Conservation (phyloP, 805 yeast species). For the Candida mattraensis region DNA sequence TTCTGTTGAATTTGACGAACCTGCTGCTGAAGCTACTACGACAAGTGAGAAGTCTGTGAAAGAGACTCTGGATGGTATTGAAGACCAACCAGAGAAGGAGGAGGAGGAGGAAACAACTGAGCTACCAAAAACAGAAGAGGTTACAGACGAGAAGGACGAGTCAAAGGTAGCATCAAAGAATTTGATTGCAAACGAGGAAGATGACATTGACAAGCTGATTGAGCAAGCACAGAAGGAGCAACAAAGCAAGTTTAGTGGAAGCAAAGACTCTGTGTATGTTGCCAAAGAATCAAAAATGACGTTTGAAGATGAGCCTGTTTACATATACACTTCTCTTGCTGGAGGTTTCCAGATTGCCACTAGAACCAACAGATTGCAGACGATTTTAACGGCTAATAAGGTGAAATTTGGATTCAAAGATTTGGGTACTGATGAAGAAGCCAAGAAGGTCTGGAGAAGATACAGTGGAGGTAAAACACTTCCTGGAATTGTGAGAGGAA, state of each 20-base stretch:
- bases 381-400: slow-evolving; percentile 73
- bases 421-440: slow-evolving; percentile 83
- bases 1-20: slow-evolving; percentile 6
- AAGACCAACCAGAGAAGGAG: no score
- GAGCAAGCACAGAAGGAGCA: slow-evolving; percentile 31
- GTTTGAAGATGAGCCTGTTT: slow-evolving; percentile 60
- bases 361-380: slow-evolving; percentile 71
- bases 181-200: slow-evolving; percentile 11
- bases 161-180: no score
- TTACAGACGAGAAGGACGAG: neutral
- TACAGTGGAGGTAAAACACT: slow-evolving; percentile 67
- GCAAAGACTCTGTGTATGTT: slow-evolving; percentile 31
- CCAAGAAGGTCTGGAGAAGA: slow-evolving; percentile 81
- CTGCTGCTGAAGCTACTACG: slow-evolving; percentile 5
- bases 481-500: slow-evolving; percentile 85
- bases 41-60: slow-evolving; percentile 1
- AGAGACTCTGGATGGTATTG: no score
- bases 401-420: slow-evolving; percentile 70
- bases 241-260: slow-evolving; percentile 7
- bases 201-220: slow-evolving; percentile 27
- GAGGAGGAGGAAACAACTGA: no score
- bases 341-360: slow-evolving; percentile 81
- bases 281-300: slow-evolving; percentile 35
- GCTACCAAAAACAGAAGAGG: no score
- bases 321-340: slow-evolving; percentile 79